Evolutionary conservation across 139 green algal genomes (phyloP).

Genomic region (Edaphochlamys debaryana): DNA sequence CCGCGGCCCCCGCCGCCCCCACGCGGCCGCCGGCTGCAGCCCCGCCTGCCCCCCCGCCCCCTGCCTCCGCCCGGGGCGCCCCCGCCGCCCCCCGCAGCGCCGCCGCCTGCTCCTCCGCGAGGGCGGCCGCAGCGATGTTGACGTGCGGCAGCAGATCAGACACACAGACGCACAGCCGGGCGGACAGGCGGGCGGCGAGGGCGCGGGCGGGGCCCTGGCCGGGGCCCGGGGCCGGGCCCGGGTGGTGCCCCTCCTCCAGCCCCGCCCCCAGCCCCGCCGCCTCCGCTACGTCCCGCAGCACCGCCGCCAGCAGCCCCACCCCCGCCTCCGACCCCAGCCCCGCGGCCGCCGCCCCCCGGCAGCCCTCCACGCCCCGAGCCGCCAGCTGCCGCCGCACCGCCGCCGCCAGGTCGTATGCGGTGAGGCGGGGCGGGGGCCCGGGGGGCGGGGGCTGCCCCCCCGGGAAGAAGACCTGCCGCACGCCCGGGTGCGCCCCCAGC

Average conservation of each 20-base stretch:
- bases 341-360: neutral
- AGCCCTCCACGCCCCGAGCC: neutral
- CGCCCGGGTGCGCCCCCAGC: neutral
- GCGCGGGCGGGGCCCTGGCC: neutral
- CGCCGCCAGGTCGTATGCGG: slow-evolving; percentile 9
- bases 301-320: neutral
- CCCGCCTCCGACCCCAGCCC: neutral
- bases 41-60: too few species aligned
- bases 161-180: slow-evolving; percentile 10
- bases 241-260: neutral
- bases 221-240: neutral
- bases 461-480: slow-evolving; percentile 1
- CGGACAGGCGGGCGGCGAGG: neutral
- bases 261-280: neutral
- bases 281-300: neutral
- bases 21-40: neutral
- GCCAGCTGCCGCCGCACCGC: slow-evolving; percentile 8
- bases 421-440: neutral
- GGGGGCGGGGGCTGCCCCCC: neutral
- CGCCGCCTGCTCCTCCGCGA: slow-evolving; percentile 4
- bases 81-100: slow-evolving; percentile 3
- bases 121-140: neutral
- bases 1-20: neutral
- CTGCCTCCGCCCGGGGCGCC: neutral
- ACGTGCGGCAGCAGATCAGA: slow-evolving; percentile 20